Evolutionary conservation across 495 filamentous ascomycete species (phyloP), one percentile per base, ranked within the genome.

Genomic region (Glonium stellatum): DNA sequence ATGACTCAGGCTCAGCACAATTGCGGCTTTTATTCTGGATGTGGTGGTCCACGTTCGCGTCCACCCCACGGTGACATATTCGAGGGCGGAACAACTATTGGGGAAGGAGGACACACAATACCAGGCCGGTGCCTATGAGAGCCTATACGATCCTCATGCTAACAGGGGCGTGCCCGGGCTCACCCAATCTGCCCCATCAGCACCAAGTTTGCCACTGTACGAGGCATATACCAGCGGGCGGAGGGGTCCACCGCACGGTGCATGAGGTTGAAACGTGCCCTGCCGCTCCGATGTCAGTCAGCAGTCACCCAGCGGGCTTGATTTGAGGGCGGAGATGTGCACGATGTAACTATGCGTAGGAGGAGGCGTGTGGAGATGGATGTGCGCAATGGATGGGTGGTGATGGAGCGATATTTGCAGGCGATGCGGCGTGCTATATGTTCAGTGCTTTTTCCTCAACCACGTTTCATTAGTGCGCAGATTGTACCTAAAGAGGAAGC

Each of bases 81-180:
- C 54, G 19, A 57, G n/a, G 37, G 54, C 54, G 3, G 21, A 57
- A 4, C 54, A 12, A 19, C 54, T 57, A n/a, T 31, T 57, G 4
- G 54, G 23, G 36, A 57, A 42, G 22, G 35, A 44, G 36, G 54
- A 57, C 39, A 57, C 22, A 44, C n/a, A 15, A 15, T 57, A 57
- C 37, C 36, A 41, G 21, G 36, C 54, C 22, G 54, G 54, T 9
- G n/a, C 27, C 27, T 31, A 46, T 10, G 54, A 44, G 12, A 37
- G 25, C 41, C 37, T 44, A 15, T 57, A 57, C 22, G 54, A 57
- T 27, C 36, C 54, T 18, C 54, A 57, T n/a, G 22, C 10, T 19
- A 37, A 8, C 10, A 41, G 27, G 13, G 44, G 10, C 9, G 27
- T 25, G 22, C 39, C 54, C 15, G 13, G 35, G 11, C 1, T n/a